phyloP scores from a whole-genome alignment of 768 basidiomycete species.

The Russula lepida region DNA sequence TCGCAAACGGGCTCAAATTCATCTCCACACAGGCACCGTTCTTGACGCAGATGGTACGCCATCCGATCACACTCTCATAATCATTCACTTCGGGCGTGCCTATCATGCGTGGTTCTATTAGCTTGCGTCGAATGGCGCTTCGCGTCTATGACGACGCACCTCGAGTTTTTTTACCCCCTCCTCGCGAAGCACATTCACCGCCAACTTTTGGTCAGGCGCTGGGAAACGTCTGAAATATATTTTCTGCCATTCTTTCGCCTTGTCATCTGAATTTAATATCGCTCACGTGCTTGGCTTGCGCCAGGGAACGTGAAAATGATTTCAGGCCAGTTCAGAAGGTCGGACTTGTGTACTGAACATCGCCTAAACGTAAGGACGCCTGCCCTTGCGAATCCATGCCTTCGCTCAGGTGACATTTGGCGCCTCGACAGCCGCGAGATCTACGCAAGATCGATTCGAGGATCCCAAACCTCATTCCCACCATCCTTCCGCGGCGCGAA shows the following conservation, averaged over 20 bases:
- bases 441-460: conserved; percentile 93
- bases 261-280: conserved; percentile 7
- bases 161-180: conserved; percentile 11
- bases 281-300: conserved; percentile 23
- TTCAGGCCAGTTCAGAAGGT: conserved; percentile 83
- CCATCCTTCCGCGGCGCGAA: conserved; percentile 82
- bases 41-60: conserved; percentile 69
- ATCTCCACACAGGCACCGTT: conserved; percentile 57
- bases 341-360: conserved; percentile 82
- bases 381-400: conserved; percentile 1
- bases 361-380: conserved; percentile 68
- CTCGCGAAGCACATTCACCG: conserved; percentile 1
- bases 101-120: conserved; percentile 23
- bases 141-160: conserved; percentile 1
- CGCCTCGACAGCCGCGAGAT: conserved; percentile 68
- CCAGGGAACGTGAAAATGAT: conserved; percentile 80
- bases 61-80: conserved; percentile 9
- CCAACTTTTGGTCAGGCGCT: conserved; percentile 1
- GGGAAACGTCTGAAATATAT: neutral
- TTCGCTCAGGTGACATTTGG: conserved; percentile 19
- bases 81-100: conserved; percentile 11
- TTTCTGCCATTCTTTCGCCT: neutral
- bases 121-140: conserved; percentile 1
- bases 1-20: conserved; percentile 20
- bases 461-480: conserved; percentile 89